phyloP scores from a whole-genome alignment of 768 basidiomycete species.

The Candolleomyces eurysporus region DNA sequence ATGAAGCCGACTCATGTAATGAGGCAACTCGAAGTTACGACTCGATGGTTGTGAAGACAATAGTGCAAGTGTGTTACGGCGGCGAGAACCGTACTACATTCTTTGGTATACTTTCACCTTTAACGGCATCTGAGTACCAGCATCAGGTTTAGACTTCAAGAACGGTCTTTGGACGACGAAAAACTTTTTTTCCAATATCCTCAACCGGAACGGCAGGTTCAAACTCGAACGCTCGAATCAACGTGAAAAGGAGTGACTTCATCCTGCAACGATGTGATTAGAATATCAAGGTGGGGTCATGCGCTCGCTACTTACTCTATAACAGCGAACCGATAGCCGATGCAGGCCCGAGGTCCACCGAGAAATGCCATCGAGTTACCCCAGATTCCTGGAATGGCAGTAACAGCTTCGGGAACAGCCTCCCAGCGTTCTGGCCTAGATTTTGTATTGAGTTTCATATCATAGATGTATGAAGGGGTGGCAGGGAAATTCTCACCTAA shows the following conservation, averaged over 20 bases:
- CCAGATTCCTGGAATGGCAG: constrained; percentile 54
- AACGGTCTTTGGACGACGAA: constrained; percentile 40
- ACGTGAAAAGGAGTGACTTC: constrained; percentile 41
- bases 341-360: constrained; percentile 61
- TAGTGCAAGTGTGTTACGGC: too few relatives aligned
- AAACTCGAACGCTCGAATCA: constrained; percentile 53
- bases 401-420: constrained; percentile 39
- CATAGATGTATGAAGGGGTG: too few relatives aligned
- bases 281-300: not conserved
- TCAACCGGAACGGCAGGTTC: constrained; percentile 48
- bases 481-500: constrained; percentile 37
- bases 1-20: too few relatives aligned
- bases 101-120: constrained; percentile 19
- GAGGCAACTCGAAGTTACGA: too few relatives aligned
- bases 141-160: constrained; percentile 32
- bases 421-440: constrained; percentile 65
- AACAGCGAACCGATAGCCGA: constrained; percentile 63
- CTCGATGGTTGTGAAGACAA: too few relatives aligned
- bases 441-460: not conserved
- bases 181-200: constrained; percentile 38
- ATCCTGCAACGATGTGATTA: constrained; percentile 14
- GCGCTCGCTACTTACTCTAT: constrained; percentile 43
- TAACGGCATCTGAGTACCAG: constrained; percentile 43
- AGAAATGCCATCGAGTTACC: constrained; percentile 56
- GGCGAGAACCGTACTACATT: not conserved